These are phyloP conservation scores for Pyrenochaeta sp. DNA, from an alignment of 2,329 filamentous ascomycete species.

Conservation along the genomic window DNA sequence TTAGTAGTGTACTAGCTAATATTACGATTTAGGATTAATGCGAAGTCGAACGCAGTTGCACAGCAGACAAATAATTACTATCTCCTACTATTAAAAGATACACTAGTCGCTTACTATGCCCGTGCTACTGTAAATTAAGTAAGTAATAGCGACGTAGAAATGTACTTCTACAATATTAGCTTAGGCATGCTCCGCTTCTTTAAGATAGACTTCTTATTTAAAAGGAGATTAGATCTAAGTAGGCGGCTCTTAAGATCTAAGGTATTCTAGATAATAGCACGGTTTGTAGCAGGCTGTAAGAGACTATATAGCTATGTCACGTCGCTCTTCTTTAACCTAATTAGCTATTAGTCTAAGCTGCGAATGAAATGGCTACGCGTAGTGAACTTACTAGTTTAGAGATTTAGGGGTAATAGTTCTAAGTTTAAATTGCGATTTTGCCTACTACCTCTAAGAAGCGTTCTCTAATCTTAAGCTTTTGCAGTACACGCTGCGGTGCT, in stretches of 20 bases:
- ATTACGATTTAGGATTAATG: constrained; percentile 67
- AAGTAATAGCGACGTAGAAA: constrained; percentile 86
- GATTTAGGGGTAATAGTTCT: constrained; percentile 89
- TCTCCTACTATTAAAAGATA: constrained; percentile 53
- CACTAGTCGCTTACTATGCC: constrained; percentile 74
- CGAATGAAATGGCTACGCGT: too few relatives aligned
- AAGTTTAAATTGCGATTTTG: constrained; percentile 86
- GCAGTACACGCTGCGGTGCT: constrained; percentile 77
- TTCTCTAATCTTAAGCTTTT: constrained; percentile 89
- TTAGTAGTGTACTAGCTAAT: constrained; percentile 70
- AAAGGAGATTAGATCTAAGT: constrained; percentile 70
- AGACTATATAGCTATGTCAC: constrained; percentile 98
- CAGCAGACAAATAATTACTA: constrained; percentile 65
- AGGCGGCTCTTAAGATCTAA: constrained; percentile 62
- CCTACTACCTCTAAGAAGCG: constrained; percentile 96
- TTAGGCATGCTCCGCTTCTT: constrained; percentile 98
- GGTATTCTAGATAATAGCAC: constrained; percentile 56
- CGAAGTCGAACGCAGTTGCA: constrained; percentile 71
- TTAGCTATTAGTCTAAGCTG: too few relatives aligned
- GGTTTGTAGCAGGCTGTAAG: constrained; percentile 74
- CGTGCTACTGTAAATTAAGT: constrained; percentile 89
- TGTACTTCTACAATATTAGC: constrained; percentile 86
- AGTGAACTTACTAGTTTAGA: constrained; percentile 92
- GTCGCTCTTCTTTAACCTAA: constrained; percentile 94
- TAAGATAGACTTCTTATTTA: constrained; percentile 84